Base-by-base conservation (phyloP, 352 stramenopile genomes). In the Nothophytophthora sp. region DNA sequence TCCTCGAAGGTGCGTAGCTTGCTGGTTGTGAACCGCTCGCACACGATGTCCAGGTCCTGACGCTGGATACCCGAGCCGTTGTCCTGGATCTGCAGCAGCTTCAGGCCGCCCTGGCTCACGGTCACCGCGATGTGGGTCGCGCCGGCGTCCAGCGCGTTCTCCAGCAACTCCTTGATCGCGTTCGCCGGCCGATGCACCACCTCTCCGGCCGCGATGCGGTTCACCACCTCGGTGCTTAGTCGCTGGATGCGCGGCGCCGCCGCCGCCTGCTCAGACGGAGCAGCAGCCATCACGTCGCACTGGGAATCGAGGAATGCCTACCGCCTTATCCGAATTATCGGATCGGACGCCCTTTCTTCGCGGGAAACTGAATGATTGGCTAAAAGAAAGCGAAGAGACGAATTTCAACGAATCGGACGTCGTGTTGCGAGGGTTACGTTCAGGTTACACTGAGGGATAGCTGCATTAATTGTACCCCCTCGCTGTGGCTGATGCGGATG, bases 131-230 rank as follows among this genome's bases (percentile, higher is more conserved):
- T 88, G 36, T 89, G 71, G 12, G 82, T 96, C 2, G 89, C 78
- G 15, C 90, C 90, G 12, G 98, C 97, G 74, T 99, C 98, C 28
- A 99, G 78, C 39, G 82, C 93, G 76, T 99, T 99, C 79, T 99
- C 98, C 35, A 99, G 67, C 12, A 99, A 69, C 74, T 99, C 98
- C 65, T 99, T 99, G 27, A 99, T 67, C 29, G 97, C 96, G 41
- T 93, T 96, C 2, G 81, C 76, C 3, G 97, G 96, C 5, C 94
- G 80, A 76, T 99, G 95, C 35, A 99, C 88, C 16, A 99, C 95
- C 73, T 99, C 97, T 35, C 97, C 83, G 12, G 83, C 81, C 6
- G 94, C 94, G 54, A 98, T 98, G 54, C 90, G 90, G 76, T 98
- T 98, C 52, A 98, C 88, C n/a, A 98, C 94, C 36, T 93, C 78